phyloP scores from a whole-genome alignment of 345 rosid genomes.

The Citrus inodora region DNA sequence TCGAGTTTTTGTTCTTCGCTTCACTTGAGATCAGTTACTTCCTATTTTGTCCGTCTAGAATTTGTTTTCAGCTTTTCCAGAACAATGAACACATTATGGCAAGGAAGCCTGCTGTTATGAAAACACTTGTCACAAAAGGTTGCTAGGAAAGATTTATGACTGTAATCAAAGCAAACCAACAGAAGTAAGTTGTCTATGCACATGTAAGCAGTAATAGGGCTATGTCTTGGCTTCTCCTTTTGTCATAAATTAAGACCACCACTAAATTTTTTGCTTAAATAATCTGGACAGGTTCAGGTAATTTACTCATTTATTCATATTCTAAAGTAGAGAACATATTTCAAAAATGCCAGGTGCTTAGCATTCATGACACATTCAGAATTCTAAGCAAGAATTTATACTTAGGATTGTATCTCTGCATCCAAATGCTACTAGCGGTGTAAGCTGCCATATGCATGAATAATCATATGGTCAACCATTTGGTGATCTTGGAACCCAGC shows the following conservation, averaged over 20 bases:
- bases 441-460: not conserved
- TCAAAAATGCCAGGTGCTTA: not conserved
- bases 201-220: not conserved
- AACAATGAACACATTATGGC: not conserved
- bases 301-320: not conserved
- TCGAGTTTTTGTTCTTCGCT: constrained; percentile 5
- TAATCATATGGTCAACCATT: not conserved
- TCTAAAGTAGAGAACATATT: not conserved
- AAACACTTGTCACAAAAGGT: not conserved
- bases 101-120: not conserved
- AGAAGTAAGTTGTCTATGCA: not conserved
- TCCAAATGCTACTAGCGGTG: not conserved
- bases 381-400: not conserved
- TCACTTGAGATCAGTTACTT: not conserved
- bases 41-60: not conserved
- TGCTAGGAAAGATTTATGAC: not conserved
- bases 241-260: too few species aligned
- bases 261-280: not conserved
- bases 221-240: not conserved
- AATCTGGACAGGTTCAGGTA: not conserved
- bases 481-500: not conserved
- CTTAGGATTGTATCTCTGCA: not conserved
- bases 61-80: not conserved
- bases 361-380: not conserved
- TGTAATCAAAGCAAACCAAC: not conserved